Evolutionary conservation across 345 rosid genomes (phyloP).

Genomic region (Brassica juncea): DNA sequence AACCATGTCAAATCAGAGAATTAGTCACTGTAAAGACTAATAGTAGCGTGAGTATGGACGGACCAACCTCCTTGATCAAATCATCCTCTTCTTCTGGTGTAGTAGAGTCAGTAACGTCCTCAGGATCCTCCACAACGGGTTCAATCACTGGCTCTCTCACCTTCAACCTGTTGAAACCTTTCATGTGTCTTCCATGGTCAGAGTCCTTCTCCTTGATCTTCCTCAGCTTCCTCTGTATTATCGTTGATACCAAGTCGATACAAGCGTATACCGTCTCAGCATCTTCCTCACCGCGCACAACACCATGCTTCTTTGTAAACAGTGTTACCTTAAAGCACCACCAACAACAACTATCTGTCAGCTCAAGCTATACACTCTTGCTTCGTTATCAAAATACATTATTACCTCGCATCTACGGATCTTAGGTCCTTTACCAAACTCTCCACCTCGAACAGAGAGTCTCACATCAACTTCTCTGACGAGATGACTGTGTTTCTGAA

Average conservation of each 20-base stretch:
- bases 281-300: constrained; percentile 90
- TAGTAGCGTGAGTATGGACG: background rate
- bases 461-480: constrained; percentile 91
- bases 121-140: constrained; percentile 42
- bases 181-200: constrained; percentile 93
- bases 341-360: background rate
- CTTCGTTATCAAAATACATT: background rate
- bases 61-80: constrained; percentile 59
- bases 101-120: constrained; percentile 32
- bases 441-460: constrained; percentile 86
- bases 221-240: constrained; percentile 79
- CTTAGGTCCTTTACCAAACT: constrained; percentile 88
- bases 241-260: constrained; percentile 81
- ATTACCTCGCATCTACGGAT: constrained; percentile 87
- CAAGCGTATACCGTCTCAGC: constrained; percentile 74
- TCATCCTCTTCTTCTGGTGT: constrained; percentile 46
- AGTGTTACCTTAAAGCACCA: constrained; percentile 61
- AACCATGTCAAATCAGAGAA: background rate
- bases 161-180: constrained; percentile 65
- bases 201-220: constrained; percentile 97
- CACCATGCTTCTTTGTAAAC: constrained; percentile 92
- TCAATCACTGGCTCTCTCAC: constrained; percentile 58
- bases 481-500: constrained; percentile 81
- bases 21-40: background rate
- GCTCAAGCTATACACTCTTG: background rate